Evolutionary conservation across 306 rosid species (phyloP), one percentile per base, ranked within the genome.

Genomic region (Luffa aegyptiaca): DNA sequence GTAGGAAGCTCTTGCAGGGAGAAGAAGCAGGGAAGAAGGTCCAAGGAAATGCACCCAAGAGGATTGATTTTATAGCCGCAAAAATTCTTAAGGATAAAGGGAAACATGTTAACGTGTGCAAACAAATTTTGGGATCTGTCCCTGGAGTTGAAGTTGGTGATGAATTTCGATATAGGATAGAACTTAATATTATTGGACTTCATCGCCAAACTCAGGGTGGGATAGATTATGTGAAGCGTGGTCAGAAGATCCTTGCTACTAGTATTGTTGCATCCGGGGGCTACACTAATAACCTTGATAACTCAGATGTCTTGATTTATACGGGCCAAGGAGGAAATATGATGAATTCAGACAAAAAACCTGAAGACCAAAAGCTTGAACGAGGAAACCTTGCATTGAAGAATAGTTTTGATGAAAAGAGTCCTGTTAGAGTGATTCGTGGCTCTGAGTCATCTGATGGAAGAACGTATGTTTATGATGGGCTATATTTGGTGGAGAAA

Each of bases 141-240:
- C 93, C 97, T 2, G 98, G 98, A 75, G 90, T 92, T 74, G 98
- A 94, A 87, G 92, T 94, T 42, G 97, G 98, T 51, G 97, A 94
- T 79, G 97, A 94, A 82, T 95, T 95, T 70, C 97, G 92, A 56
- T 92, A 90, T 80, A 86, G 98, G 83, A 80, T 91, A 77, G 97
- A 95, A 85, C 98, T 95, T 48, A 86, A 77, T 82, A 81, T 92
- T 37, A 82, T 95, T 59, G 97, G 98, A 35, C 89, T 95, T 80
- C 97, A 92, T 87, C 97, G 96, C 75, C 92, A 21, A 16, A 75
- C 3, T 75, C 97, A 92, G 76, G 90, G 90, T 78, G 98, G 98
- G 49, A 95, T 92, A 86, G 97, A 92, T 87, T 95, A 86, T 86
- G 79, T 87, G 75, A 88, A 72, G 85, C 86, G 84, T 10, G 83